phyloP scores from a whole-genome alignment of 495 filamentous ascomycete genomes.

The Neurospora tetraspora region DNA sequence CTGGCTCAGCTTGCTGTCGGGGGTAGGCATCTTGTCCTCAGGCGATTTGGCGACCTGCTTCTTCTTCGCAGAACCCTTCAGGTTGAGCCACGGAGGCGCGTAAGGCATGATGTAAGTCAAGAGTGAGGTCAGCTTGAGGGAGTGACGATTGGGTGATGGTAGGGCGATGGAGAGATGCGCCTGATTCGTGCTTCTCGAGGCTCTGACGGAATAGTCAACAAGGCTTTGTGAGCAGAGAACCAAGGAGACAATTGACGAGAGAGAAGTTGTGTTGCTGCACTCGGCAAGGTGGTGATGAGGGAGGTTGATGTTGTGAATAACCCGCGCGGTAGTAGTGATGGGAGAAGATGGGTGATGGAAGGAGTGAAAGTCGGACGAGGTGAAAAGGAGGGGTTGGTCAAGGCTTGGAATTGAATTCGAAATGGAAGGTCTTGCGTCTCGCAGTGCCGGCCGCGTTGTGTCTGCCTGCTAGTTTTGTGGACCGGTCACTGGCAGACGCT shows the following conservation, averaged over 20 bases:
- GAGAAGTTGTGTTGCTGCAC: neutral
- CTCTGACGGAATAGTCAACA: neutral
- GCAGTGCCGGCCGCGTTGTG: neutral
- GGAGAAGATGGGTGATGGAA: neutral
- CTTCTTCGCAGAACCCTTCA: neutral
- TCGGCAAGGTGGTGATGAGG: neutral
- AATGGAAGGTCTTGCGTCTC: neutral
- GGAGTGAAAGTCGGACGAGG: neutral
- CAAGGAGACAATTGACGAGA: neutral
- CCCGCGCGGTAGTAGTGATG: neutral
- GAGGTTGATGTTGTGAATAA: neutral
- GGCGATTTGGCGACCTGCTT: neutral
- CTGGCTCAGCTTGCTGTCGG: neutral
- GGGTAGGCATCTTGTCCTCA: neutral
- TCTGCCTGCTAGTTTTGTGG: neutral
- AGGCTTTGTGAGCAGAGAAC: neutral
- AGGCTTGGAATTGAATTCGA: neutral
- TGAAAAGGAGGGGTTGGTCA: neutral
- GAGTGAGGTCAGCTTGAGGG: neutral
- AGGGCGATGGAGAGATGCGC: neutral
- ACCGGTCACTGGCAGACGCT: neutral
- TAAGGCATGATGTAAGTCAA: neutral
- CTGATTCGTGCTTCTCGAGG: neutral
- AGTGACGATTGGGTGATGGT: neutral
- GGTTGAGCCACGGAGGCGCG: neutral